Percentiles rank a stretch among this genome's conserved stretches.
phyloP scores from a whole-genome alignment of 2,329 filamentous ascomycete genomes.

The Bipolaris cookei region DNA sequence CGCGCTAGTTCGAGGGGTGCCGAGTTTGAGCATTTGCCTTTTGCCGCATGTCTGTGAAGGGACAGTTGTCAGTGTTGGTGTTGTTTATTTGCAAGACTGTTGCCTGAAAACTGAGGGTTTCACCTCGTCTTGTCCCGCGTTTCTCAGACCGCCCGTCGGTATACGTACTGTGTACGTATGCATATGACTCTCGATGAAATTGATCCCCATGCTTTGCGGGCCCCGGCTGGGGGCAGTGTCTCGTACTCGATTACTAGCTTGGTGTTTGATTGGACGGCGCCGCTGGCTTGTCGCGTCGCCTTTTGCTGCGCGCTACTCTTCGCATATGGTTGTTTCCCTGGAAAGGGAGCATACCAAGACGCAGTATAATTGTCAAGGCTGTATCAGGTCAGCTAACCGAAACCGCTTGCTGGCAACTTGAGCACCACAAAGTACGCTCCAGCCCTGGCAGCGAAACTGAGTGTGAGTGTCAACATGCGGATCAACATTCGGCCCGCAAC shows the following conservation, averaged over 20 bases:
- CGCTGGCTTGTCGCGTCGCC: not conserved
- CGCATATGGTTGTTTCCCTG: not conserved
- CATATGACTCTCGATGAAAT: not conserved
- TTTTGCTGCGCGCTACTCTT: not conserved
- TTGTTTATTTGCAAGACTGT: too few species aligned
- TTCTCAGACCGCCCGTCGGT: not conserved
- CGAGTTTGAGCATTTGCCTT: too few species aligned
- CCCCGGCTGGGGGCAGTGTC: not conserved
- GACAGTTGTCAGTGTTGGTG: too few species aligned
- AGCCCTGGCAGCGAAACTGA: not conserved
- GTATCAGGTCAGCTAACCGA: not conserved
- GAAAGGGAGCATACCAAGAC: not conserved
- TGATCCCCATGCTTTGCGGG: not conserved
- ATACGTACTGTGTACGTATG: too few species aligned
- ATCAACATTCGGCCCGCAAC: conserved; percentile 2
- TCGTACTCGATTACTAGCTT: not conserved
- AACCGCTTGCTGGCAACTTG: not conserved
- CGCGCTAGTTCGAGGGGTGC: too few species aligned
- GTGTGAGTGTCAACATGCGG: not conserved
- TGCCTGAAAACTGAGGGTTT: too few species aligned
- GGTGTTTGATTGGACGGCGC: not conserved
- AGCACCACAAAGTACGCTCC: not conserved
- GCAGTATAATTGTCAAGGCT: not conserved
- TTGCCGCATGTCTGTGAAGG: too few species aligned
- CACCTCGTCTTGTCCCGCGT: not conserved